These are phyloP conservation scores for Cryphonectria carpinicola DNA, from an alignment of 2,329 filamentous ascomycete genomes.

Conservation along the genomic window DNA sequence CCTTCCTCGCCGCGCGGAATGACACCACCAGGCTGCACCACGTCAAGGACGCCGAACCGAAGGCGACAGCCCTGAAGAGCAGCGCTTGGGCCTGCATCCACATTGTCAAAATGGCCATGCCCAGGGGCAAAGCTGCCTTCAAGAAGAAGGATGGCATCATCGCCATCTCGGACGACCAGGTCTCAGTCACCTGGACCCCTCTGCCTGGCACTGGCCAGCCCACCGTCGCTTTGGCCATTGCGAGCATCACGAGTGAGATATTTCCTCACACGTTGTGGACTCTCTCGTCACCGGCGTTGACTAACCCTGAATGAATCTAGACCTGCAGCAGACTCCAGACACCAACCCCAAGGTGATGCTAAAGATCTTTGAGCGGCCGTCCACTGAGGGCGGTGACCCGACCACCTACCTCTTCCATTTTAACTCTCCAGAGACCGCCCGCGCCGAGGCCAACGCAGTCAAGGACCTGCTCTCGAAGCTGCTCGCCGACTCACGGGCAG, in stretches of 20 bases:
- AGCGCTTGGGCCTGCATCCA: background rate
- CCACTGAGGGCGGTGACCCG: slow-evolving; percentile 57
- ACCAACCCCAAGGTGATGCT: slow-evolving; percentile 89
- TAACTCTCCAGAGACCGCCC: slow-evolving; percentile 74
- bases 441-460: slow-evolving; percentile 81
- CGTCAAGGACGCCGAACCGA: slow-evolving; percentile 15
- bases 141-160: slow-evolving; percentile 96
- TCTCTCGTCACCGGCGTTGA: background rate
- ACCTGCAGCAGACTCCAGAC: slow-evolving; percentile 93
- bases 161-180: slow-evolving; percentile 72
- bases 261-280: background rate
- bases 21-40: slow-evolving; percentile 14
- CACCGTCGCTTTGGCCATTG: slow-evolving; percentile 69
- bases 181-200: slow-evolving; percentile 81
- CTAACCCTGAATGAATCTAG: slow-evolving; percentile 49
- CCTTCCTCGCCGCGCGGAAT: background rate
- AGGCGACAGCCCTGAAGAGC: slow-evolving; percentile 13
- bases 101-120: slow-evolving; percentile 54
- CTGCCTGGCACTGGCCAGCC: slow-evolving; percentile 65
- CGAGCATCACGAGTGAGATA: slow-evolving; percentile 78
- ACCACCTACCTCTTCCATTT: slow-evolving; percentile 86
- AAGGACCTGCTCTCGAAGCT: slow-evolving; percentile 80
- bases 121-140: slow-evolving; percentile 73
- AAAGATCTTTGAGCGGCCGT: slow-evolving; percentile 80
- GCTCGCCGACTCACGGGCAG: slow-evolving; percentile 70